Evolutionary conservation across 1,139 yeast genomes (phyloP).

Genomic region (Nakaseomyces delphensis): DNA sequence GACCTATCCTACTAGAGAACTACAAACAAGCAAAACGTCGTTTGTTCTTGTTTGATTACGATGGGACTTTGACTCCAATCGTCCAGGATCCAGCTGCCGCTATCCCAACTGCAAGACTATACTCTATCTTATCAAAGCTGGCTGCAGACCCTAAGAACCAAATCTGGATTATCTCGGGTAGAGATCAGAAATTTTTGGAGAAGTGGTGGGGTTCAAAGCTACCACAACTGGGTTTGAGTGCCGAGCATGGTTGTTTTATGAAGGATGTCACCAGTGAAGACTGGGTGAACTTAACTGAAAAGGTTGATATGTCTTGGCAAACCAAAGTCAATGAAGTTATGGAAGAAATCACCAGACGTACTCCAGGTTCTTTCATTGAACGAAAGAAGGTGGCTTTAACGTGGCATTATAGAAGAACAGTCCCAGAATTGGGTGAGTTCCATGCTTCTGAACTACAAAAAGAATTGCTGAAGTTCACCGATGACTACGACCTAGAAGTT

Average conservation of each 20-base stretch:
- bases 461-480: slow-evolving; percentile 55
- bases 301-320: slow-evolving; percentile 94
- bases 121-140: slow-evolving; percentile 49
- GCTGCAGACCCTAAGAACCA: slow-evolving; percentile 72
- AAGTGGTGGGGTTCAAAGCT: slow-evolving; percentile 73
- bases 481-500: slow-evolving; percentile 80
- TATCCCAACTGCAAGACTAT: slow-evolving; percentile 72
- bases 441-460: slow-evolving; percentile 71
- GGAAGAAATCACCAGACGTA: slow-evolving; percentile 66
- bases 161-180: slow-evolving; percentile 93
- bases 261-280: slow-evolving; percentile 50
- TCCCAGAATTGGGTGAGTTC: slow-evolving; percentile 82
- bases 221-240: slow-evolving; percentile 66
- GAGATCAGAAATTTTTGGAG: slow-evolving; percentile 85
- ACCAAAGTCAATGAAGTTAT: slow-evolving; percentile 64
- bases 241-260: slow-evolving; percentile 97
- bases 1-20: slow-evolving; percentile 53
- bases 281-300: slow-evolving; percentile 81
- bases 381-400: slow-evolving; percentile 87
- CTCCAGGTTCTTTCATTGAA: slow-evolving; percentile 87
- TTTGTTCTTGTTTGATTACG: slow-evolving; percentile 86
- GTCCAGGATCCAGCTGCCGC: slow-evolving; percentile 98
- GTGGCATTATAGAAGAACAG: slow-evolving; percentile 96
- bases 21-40: slow-evolving; percentile 59
- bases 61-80: slow-evolving; percentile 93